Conservation (phyloP, 495 filamentous ascomycete genomes). For the Aeminium ludgeri region DNA sequence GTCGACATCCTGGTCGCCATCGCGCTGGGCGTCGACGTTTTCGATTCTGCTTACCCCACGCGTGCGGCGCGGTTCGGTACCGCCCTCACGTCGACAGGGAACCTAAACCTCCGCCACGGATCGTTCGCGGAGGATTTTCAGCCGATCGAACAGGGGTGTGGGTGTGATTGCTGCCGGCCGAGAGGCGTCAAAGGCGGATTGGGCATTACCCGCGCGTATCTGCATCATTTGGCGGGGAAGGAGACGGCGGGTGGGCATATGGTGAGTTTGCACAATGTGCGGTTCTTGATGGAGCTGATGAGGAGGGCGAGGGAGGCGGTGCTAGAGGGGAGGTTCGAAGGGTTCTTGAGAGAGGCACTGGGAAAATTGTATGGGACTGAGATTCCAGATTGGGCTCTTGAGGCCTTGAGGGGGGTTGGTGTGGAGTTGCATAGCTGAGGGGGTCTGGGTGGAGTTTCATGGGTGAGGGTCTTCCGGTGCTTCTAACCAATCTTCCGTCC, state of each 20-base stretch:
- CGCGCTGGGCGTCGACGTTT: conserved; percentile 95
- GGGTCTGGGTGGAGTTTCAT: too few relatives aligned
- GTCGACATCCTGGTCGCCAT: conserved; percentile 86
- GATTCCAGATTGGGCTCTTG: conserved; percentile 71
- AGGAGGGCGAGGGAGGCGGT: conserved; percentile 55
- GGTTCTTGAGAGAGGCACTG: conserved; percentile 67
- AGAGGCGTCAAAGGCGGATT: conserved; percentile 51
- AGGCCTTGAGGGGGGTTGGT: conserved; percentile 66
- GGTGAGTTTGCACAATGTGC: conserved; percentile 87
- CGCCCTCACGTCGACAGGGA: conserved; percentile 65
- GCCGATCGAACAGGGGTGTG: conserved; percentile 67
- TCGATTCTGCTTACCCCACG: conserved; percentile 98
- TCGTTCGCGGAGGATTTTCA: conserved; percentile 60
- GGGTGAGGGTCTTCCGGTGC: too few relatives aligned
- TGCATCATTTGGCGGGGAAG: conserved; percentile 81
- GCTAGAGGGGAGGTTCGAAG: conserved; percentile 63
- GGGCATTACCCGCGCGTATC: conserved; percentile 74
- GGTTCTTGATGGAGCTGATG: conserved; percentile 78
- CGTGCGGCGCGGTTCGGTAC: conserved; percentile 91
- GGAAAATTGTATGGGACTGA: conserved; percentile 48
- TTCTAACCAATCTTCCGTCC: too few relatives aligned
- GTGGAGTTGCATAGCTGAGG: conserved; percentile 73
- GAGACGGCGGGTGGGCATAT: conserved; percentile 93
- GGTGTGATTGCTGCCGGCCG: conserved; percentile 60
- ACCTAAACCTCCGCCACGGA: conserved; percentile 67